Evolutionary conservation across 495 filamentous ascomycete species (phyloP), one percentile per base, ranked within the genome.

Genomic region (Aspergillus nanangensis): DNA sequence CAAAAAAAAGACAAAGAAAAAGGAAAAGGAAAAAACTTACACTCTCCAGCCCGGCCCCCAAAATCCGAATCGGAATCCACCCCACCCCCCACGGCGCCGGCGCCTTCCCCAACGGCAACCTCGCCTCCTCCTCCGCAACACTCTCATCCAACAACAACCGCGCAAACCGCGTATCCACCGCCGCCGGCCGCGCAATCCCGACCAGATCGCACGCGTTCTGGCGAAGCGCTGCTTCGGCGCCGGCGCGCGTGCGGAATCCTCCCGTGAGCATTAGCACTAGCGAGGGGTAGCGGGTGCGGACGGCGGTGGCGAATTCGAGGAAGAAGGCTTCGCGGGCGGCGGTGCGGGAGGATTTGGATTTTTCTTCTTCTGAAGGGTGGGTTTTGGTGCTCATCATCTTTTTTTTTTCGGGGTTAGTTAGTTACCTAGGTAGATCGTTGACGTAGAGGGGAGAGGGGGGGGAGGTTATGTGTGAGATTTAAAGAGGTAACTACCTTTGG

Each of bases 251-350:
- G 7, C 78, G 66, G 61, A 85, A 82, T 0, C 80, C 80, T 13
- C 77, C 74, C 1, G 70, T 77, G 27, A 79, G 51, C 67, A 77
- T 74, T 9, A 82, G 63, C 4, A 72, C 58, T 2, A 78, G 52
- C 2, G 45, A 45, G 0, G 75, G 75, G 50, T 73, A 70, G 10
- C 68, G 51, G 1, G 41, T 45, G 24, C 78, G 71, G 22, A 77
- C 65, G 18, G 61, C 60, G 17, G 59, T 53, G 1, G 78, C 74
- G 47, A 81, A 81, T 49, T 77, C 69, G 39, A 82, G 63, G 67
- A 82, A 83, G 68, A 82, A 83, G 7, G 78, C 75, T 48, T 83
- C 80, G n/a, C 79, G 71, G 8, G 66, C 62, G 9, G 62, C 51
- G 1, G 75, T 80, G 25, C 74, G 61, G 2, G 50, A 63, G 19